These are phyloP conservation scores for Colletotrichum agaves DNA, from an alignment of 2,329 filamentous ascomycete species.

Conservation along the genomic window DNA sequence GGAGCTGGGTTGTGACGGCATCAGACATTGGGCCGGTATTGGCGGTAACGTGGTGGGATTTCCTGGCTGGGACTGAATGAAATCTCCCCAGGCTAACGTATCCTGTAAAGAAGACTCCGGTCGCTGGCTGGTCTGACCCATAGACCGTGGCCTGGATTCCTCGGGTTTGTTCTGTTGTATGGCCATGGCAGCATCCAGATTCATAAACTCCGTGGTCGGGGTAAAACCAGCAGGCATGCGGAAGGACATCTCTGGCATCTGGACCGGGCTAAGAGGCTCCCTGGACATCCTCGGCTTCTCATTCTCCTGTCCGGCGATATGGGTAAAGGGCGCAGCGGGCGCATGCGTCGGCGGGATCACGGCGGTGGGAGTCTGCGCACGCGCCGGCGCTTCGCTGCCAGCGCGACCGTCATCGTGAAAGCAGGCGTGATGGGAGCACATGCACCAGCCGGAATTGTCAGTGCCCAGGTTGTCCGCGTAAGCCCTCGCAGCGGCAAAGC, in stretches of 20 bases:
- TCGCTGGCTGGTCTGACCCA: conserved; percentile 43
- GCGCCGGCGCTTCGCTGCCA: conserved; percentile 41
- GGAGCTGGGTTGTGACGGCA: conserved; percentile 64
- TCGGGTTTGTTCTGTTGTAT: conserved; percentile 48
- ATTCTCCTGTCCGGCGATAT: conserved; percentile 60
- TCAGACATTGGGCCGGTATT: conserved; percentile 61
- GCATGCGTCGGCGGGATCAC: conserved; percentile 1
- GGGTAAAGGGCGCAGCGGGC: conserved; percentile 35
- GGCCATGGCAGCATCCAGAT: conserved; percentile 49
- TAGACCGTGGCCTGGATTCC: conserved; percentile 38
- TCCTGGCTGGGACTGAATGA: conserved; percentile 52
- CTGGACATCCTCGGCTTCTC: conserved; percentile 59
- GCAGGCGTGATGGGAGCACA: conserved; percentile 72
- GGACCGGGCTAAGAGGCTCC: conserved; percentile 63
- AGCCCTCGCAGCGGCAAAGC: conserved; percentile 48
- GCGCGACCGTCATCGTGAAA: conserved; percentile 63
- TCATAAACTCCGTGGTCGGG: conserved; percentile 55
- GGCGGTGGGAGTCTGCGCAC: conserved; percentile 19
- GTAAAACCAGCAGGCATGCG: conserved; percentile 51
- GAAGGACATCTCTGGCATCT: conserved; percentile 57
- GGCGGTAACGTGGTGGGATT: conserved; percentile 52
- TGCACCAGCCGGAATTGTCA: conserved; percentile 64
- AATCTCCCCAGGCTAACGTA: conserved; percentile 63
- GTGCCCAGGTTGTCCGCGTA: conserved; percentile 45
- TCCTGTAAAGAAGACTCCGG: conserved; percentile 63